phyloP scores from a whole-genome alignment of 129 eudicot genomes.

The Sambucus nigra region DNA sequence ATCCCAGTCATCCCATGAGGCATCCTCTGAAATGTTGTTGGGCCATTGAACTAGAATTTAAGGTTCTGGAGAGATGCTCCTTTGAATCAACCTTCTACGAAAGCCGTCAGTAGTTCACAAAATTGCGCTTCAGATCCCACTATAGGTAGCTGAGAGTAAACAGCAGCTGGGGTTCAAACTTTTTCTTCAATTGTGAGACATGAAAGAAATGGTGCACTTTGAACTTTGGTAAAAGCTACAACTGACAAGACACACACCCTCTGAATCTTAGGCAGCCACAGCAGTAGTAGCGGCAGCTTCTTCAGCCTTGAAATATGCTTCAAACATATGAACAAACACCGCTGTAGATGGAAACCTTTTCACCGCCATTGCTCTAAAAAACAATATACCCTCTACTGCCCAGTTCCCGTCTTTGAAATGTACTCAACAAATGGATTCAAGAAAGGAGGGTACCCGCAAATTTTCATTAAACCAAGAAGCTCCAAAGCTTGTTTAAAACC shows the following conservation, averaged over 20 bases:
- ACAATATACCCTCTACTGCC: conserved; percentile 52
- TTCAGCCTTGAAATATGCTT: conserved; percentile 52
- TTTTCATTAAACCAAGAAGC: conserved; percentile 61
- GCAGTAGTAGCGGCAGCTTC: conserved; percentile 19
- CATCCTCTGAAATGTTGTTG: no score
- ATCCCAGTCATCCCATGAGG: no score
- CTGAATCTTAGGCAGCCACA: conserved; percentile 26
- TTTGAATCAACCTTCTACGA: no score
- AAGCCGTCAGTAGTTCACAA: no score
- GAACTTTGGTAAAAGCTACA: no score
- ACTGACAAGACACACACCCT: conserved; percentile 8
- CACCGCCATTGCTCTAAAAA: conserved; percentile 43
- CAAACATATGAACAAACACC: conserved; percentile 48
- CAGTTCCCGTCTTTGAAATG: conserved; percentile 42
- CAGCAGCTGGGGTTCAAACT: no score
- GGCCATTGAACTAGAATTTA: no score
- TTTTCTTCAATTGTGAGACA: no score
- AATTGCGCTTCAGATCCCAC: no score
- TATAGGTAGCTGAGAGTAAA: no score
- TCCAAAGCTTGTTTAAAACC: conserved; percentile 45
- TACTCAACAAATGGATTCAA: conserved; percentile 55
- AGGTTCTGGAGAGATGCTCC: no score
- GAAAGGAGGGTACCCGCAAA: conserved; percentile 63
- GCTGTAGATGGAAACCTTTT: conserved; percentile 46
- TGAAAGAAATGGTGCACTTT: no score